These are phyloP conservation scores for Cyclostephanos invisitatus DNA, from an alignment of 108 stramenopile species.

Conservation along the genomic window DNA sequence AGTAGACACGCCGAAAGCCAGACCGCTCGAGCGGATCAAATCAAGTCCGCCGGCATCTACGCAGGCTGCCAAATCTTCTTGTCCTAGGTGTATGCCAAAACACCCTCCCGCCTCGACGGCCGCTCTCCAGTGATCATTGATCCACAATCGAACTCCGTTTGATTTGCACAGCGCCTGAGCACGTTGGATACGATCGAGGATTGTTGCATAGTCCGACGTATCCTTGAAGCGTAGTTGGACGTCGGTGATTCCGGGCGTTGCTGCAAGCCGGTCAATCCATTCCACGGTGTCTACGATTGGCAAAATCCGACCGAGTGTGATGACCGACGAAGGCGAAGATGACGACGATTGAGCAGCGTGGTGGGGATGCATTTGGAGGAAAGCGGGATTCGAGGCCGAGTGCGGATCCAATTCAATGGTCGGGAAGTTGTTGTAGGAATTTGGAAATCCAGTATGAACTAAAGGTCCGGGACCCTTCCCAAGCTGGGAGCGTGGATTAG, in stretches of 20 bases:
- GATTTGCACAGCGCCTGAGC: conserved; percentile 63
- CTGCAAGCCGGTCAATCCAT: conserved; percentile 55
- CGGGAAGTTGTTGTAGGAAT: conserved; percentile 63
- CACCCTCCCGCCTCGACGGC: conserved; percentile 71
- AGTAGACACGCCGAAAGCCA: conserved; percentile 90
- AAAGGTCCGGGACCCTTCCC: conserved; percentile 87
- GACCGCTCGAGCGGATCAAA: conserved; percentile 36
- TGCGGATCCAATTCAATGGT: conserved; percentile 50
- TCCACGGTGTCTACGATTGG: conserved; percentile 83
- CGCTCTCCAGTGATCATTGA: conserved; percentile 89
- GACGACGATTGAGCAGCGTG: conserved; percentile 20
- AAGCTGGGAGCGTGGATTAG: conserved; percentile 19
- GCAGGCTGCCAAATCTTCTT: conserved; percentile 87
- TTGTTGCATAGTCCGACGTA: conserved; percentile 54
- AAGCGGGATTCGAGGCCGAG: conserved; percentile 12
- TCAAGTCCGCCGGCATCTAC: conserved; percentile 60
- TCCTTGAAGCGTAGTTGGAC: conserved; percentile 87
- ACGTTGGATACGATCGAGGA: conserved; percentile 51
- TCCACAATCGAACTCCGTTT: conserved; percentile 81
- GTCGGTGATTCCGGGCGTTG: conserved; percentile 60
- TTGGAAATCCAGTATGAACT: conserved; percentile 76
- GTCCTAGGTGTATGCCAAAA: conserved; percentile 92
- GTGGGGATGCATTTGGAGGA: conserved; percentile 49
- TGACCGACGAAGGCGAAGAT: conserved; percentile 12
- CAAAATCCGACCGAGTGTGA: conserved; percentile 66